Evolutionary conservation across 768 basidiomycete species (phyloP).

Genomic region (Lactarius tabidus): DNA sequence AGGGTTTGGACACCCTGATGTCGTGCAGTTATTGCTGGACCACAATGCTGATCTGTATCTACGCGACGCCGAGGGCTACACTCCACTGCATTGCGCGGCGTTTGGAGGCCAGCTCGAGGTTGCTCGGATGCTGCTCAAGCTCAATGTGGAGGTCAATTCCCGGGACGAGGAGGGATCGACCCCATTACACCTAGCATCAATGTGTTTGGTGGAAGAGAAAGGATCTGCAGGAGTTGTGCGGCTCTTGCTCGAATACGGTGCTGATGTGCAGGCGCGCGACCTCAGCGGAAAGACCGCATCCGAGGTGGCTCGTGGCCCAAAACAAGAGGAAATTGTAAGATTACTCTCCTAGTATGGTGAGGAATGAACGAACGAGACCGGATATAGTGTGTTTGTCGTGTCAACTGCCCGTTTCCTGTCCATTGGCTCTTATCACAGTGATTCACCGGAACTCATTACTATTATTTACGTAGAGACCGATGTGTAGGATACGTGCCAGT

Average conservation of each 20-base stretch:
- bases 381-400: no score
- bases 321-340: no score
- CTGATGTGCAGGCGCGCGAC: neutral
- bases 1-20: neutral
- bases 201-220: neutral
- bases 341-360: no score
- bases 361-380: no score
- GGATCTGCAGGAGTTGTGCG: neutral
- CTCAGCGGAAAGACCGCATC: neutral
- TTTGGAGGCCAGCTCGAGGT: neutral
- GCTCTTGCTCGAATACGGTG: neutral
- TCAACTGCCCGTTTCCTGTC: no score
- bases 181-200: neutral
- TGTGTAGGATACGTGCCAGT: no score
- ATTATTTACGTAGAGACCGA: no score
- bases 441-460: no score
- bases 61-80: neutral
- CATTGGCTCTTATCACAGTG: no score
- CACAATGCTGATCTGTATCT: neutral
- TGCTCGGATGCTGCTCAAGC: neutral
- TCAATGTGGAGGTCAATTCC: neutral
- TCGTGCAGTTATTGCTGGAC: neutral
- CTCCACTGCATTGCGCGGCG: neutral
- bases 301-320: neutral
- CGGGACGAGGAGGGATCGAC: neutral